Evolutionary conservation across 176 grass and related monocot genomes (phyloP).

Genomic region (Oryza meridionalis): DNA sequence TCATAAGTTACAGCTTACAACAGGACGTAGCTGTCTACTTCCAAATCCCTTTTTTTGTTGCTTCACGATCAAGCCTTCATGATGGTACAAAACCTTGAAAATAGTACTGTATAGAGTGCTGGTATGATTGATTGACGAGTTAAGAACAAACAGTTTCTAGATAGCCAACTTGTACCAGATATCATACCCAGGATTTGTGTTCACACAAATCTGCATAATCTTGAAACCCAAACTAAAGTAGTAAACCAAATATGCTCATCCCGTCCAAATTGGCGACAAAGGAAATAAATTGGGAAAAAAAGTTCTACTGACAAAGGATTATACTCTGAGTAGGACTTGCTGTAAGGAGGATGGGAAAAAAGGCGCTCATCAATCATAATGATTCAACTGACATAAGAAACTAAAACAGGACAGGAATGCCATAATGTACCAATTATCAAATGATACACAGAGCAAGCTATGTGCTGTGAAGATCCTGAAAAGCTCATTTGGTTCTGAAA

Average conservation of each 20-base stretch:
- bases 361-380: neutral
- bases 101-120: slow-evolving; percentile 10
- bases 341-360: neutral
- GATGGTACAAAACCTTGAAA: slow-evolving; percentile 22
- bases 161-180: neutral
- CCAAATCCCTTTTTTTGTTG: slow-evolving; percentile 1
- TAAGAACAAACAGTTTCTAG: slow-evolving; percentile 26
- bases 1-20: neutral
- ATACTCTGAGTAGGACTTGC: neutral
- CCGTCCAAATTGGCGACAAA: neutral
- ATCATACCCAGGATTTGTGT: neutral
- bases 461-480: neutral
- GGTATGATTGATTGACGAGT: slow-evolving; percentile 10
- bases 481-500: neutral
- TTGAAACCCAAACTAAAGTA: neutral
- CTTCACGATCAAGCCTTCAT: slow-evolving; percentile 27
- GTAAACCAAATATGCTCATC: neutral
- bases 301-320: neutral
- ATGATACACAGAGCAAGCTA: slow-evolving; percentile 6
- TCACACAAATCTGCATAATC: neutral
- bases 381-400: neutral
- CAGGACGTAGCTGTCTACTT: slow-evolving; percentile 17
- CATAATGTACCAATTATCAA: neutral
- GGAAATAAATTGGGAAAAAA: neutral
- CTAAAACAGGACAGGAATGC: neutral